Base-by-base conservation (phyloP, 2,329 filamentous ascomycete genomes). In the Uncinocarpus reesii region DNA sequence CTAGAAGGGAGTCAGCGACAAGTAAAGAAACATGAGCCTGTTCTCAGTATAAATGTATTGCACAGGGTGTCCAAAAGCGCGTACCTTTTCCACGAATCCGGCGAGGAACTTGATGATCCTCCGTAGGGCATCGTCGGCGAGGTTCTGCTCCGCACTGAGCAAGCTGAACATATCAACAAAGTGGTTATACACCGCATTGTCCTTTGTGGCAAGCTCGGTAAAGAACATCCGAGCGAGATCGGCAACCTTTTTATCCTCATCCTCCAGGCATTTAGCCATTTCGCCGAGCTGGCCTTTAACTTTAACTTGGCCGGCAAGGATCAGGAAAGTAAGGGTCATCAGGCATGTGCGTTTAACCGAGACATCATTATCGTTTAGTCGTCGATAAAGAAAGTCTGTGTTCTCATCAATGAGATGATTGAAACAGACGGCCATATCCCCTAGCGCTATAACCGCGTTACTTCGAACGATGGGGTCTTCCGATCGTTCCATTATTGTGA, bases 361-460 rank as follows among this genome's bases (percentile, higher is more conserved):
- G 18, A 80, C 79, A 58, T 95, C 89, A 13, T 78, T 73, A 61
- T 98, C 93, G 13, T 92, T 93, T 6, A 98, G 77, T 15, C 93
- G 81, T 16, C 92, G 83, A 68, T 98, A 98, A 35, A 98, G 69
- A 72, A 96, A 98, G 64, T 98, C 92, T 0, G 92, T 98, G 66
- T 98, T 96, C 69, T 98, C 93, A 62, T 98, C 93, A 57, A 98
- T 95, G 42, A 98, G 78, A 62, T 98, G 92, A 62, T 98, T 98
- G 76, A 98, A 98, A 76, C 89, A 95, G 18, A 98, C 92, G 0
- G 93, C 93, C 92, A 98, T 98, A 63, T 98, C 92, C 32, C 92
- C 92, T 0, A 98, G 79, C 0, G 92, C 90, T 57, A 98, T 94
- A 15, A 98, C 93, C 7, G 93, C 86, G 62, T 98, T 98, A 58